Percentiles rank a stretch among this genome's conserved stretches.
These are phyloP conservation scores for Fusarium transvaalense DNA, from an alignment of 2,329 filamentous ascomycete genomes.

Conservation along the genomic window DNA sequence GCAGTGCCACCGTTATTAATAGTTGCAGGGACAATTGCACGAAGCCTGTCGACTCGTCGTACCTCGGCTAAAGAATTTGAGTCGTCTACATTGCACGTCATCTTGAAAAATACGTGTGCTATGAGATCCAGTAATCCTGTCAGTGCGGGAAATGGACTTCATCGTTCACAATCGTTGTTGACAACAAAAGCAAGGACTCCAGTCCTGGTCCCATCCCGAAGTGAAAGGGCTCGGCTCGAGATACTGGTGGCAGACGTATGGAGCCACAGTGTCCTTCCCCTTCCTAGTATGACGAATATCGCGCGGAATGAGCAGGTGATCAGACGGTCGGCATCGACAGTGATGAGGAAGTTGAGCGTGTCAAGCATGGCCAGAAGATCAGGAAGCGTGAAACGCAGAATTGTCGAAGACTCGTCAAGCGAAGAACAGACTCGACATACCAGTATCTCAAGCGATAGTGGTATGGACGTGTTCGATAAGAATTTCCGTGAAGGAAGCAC, in stretches of 20 bases:
- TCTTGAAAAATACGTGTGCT: slow-evolving; percentile 86
- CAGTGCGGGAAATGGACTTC: slow-evolving; percentile 66
- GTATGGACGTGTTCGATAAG: slow-evolving; percentile 14
- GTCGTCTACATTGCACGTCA: slow-evolving; percentile 77
- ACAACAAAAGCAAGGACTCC: slow-evolving; percentile 74
- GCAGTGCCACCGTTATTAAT: slow-evolving; percentile 13
- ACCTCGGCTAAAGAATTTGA: slow-evolving; percentile 79
- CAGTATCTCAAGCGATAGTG: slow-evolving; percentile 34
- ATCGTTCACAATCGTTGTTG: slow-evolving; percentile 83
- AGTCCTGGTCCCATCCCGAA: slow-evolving; percentile 78
- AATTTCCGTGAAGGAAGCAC: slow-evolving; percentile 18
- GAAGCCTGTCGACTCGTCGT: slow-evolving; percentile 82
- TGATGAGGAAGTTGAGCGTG: slow-evolving; percentile 90
- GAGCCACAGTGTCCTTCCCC: slow-evolving; percentile 84
- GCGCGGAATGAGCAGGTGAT: slow-evolving; percentile 78
- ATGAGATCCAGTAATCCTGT: slow-evolving; percentile 65
- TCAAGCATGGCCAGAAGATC: slow-evolving; percentile 82
- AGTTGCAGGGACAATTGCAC: slow-evolving; percentile 68
- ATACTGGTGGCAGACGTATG: slow-evolving; percentile 81
- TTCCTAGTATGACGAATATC: slow-evolving; percentile 80
- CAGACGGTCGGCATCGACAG: slow-evolving; percentile 81
- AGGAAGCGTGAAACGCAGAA: slow-evolving; percentile 60
- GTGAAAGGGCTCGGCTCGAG: slow-evolving; percentile 83
- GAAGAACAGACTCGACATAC: slow-evolving; percentile 17
- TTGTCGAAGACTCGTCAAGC: slow-evolving; percentile 7